These are phyloP conservation scores for Delonix regia DNA, from an alignment of 306 rosid species.

Conservation along the genomic window DNA sequence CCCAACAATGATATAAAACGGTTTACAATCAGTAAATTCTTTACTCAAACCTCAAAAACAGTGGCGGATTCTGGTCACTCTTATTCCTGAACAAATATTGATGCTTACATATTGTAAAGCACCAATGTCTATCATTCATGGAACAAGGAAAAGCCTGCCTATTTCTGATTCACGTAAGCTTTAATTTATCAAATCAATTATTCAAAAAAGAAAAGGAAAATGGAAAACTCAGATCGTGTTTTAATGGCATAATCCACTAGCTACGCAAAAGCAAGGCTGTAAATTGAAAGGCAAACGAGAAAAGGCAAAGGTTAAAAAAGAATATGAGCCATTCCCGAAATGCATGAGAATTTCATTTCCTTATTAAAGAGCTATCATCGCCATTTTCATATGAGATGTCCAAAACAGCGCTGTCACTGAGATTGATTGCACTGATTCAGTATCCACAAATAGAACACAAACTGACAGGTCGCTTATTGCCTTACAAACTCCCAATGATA, in stretches of 20 bases:
- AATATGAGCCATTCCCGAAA: no score
- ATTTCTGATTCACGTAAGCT: no score
- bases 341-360: no score
- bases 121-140: background rate
- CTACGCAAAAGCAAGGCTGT: no score
- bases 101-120: background rate
- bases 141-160: no score
- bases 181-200: no score
- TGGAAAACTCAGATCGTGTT: no score
- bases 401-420: constrained; percentile 18
- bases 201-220: no score
- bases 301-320: no score
- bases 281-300: no score
- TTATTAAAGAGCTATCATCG: background rate
- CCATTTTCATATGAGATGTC: constrained; percentile 7
- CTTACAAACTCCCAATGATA: constrained; percentile 3
- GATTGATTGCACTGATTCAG: constrained; percentile 20
- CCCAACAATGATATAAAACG: no score
- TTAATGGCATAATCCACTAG: no score
- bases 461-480: background rate
- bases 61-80: background rate
- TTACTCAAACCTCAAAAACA: background rate
- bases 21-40: background rate
- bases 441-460: constrained; percentile 2
- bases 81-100: background rate